These are phyloP conservation scores for Coemansia asiatica DNA, from an alignment of 192 early-diverging fungal genomes.

Conservation along the genomic window DNA sequence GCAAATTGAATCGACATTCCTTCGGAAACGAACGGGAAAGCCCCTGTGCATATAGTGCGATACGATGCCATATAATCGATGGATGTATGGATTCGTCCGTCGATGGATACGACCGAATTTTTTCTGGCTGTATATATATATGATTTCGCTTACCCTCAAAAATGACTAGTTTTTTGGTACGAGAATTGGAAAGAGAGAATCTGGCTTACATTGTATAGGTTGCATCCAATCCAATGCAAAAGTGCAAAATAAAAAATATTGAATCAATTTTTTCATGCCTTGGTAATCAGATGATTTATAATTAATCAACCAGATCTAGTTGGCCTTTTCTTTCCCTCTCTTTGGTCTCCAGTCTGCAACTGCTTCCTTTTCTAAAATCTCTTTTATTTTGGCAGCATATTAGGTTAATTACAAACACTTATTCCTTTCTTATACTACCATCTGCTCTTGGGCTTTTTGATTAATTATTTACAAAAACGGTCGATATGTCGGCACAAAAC, in stretches of 20 bases:
- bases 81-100: slow-evolving; percentile 4
- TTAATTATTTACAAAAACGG: too few species aligned
- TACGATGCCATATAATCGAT: too few species aligned
- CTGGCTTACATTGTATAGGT: not conserved
- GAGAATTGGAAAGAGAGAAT: slow-evolving; percentile 42
- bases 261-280: not conserved
- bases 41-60: too few species aligned
- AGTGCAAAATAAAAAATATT: not conserved
- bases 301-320: not conserved
- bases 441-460: too few species aligned
- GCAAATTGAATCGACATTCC: not conserved
- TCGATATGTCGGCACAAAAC: slow-evolving; percentile 12
- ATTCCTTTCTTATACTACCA: too few species aligned
- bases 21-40: too few species aligned
- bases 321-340: too few species aligned
- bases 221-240: not conserved
- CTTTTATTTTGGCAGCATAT: too few species aligned
- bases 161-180: slow-evolving; percentile 26
- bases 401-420: too few species aligned
- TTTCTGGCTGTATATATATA: not conserved
- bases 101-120: slow-evolving; percentile 8
- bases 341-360: too few species aligned
- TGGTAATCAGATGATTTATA: not conserved
- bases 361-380: too few species aligned
- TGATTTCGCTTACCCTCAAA: slow-evolving; percentile 15